Percentiles rank a stretch among this genome's conserved stretches.
Conservation (phyloP, 164 flowering plant genomes). For the Annona cherimola region DNA sequence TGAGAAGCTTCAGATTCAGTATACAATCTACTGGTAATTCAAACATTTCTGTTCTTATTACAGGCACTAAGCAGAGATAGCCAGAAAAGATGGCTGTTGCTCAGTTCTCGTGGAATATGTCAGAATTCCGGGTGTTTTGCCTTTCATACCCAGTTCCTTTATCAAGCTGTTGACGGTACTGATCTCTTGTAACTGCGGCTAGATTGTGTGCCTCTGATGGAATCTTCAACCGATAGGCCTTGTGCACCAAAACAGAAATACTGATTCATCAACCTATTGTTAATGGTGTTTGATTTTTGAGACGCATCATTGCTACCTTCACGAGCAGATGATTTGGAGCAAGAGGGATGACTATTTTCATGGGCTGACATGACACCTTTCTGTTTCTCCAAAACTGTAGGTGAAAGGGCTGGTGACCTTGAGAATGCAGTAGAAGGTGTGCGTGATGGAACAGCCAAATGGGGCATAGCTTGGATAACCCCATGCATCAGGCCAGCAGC, state of each 20-base stretch:
- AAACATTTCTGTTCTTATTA: not conserved
- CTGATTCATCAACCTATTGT: constrained; percentile 60
- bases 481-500: constrained; percentile 70
- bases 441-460: constrained; percentile 17
- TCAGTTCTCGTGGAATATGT: not conserved
- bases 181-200: constrained; percentile 22
- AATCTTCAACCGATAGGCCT: constrained; percentile 43
- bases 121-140: not conserved
- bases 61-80: not conserved
- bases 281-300: constrained; percentile 27
- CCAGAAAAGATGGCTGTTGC: not conserved
- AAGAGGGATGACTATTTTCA: constrained; percentile 26
- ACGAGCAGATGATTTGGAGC: constrained; percentile 10
- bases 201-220: constrained; percentile 11
- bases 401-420: constrained; percentile 40
- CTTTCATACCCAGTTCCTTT: not conserved
- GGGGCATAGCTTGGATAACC: constrained; percentile 57
- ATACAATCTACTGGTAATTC: not conserved
- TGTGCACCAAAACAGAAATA: constrained; percentile 78
- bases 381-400: constrained; percentile 23
- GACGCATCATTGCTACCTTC: constrained; percentile 4
- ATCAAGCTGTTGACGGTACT: constrained; percentile 22
- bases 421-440: constrained; percentile 44
- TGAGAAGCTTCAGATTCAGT: not conserved
- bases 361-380: constrained; percentile 13